These are phyloP conservation scores for Truncatella angustata DNA, from an alignment of 2,329 filamentous ascomycete genomes.

Conservation along the genomic window DNA sequence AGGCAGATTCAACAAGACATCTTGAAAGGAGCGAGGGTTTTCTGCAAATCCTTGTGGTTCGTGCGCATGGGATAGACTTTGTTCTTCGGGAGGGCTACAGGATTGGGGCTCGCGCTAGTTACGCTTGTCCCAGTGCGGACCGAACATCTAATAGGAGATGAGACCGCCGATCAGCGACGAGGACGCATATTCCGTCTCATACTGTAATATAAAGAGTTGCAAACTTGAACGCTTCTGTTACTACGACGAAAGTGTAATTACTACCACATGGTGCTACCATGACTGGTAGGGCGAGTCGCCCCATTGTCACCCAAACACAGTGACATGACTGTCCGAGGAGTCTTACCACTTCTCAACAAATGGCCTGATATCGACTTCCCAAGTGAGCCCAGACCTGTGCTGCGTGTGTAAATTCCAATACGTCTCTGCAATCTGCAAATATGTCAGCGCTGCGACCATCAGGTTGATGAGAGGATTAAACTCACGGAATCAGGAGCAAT, in stretches of 20 bases:
- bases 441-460: conserved; percentile 3
- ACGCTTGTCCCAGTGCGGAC: not conserved
- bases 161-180: not conserved
- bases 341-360: conserved; percentile 78
- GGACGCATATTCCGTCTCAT: too few species aligned
- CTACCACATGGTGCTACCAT: not conserved
- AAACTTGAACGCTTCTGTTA: too few species aligned
- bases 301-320: too few species aligned
- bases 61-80: not conserved
- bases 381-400: conserved; percentile 74
- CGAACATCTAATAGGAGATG: not conserved
- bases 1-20: not conserved
- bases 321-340: not conserved
- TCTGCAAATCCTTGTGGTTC: not conserved
- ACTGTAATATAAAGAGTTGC: too few species aligned
- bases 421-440: conserved; percentile 72
- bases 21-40: not conserved
- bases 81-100: not conserved
- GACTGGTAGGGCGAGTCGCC: not conserved
- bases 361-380: conserved; percentile 77
- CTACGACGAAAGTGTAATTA: too few species aligned
- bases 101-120: not conserved
- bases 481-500: conserved; percentile 72
- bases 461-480: conserved; percentile 19
- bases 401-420: conserved; percentile 87